A percentile compares a stretch with the other conserved stretches of the same genome.
Evolutionary conservation across 1,139 yeast genomes (phyloP).

Genomic region (Saccharomyces hybrid): DNA sequence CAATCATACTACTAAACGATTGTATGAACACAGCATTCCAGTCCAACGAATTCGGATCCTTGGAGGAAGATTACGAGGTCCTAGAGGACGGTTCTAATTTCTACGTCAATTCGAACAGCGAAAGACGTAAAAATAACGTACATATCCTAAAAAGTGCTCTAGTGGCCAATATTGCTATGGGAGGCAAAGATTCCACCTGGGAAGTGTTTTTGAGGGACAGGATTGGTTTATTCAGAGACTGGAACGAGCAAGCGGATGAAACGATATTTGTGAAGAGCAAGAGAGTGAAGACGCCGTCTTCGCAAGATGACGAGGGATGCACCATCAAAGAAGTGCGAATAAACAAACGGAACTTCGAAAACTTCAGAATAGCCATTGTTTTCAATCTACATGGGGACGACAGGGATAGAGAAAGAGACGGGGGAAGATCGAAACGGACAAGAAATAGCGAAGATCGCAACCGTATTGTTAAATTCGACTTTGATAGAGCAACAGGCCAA

Average conservation of each 20-base stretch:
- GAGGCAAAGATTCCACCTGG: constrained; percentile 28
- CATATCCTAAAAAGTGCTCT: constrained; percentile 28
- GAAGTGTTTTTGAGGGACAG: constrained; percentile 25
- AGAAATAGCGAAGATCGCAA: constrained; percentile 1
- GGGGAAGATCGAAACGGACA: not conserved
- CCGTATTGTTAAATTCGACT: not conserved
- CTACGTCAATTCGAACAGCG: constrained; percentile 17
- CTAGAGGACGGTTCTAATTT: constrained; percentile 20
- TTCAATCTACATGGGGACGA: constrained; percentile 3
- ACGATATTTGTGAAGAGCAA: not conserved
- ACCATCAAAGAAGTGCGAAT: constrained; percentile 1
- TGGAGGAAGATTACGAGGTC: constrained; percentile 15
- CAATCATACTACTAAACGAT: constrained; percentile 24
- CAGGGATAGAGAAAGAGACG: not conserved
- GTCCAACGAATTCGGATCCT: constrained; percentile 10
- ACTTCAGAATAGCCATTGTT: constrained; percentile 9
- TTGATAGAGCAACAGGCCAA: not conserved
- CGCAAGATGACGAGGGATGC: not conserved
- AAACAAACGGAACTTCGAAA: constrained; percentile 4
- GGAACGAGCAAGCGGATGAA: constrained; percentile 9
- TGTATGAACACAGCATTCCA: constrained; percentile 30
- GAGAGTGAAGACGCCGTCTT: constrained; percentile 4
- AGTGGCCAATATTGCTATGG: constrained; percentile 29
- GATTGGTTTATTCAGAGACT: constrained; percentile 29
- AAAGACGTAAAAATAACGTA: not conserved